Percentiles rank a stretch among this genome's conserved stretches.
Conservation (phyloP, 768 basidiomycete species). For the Rhodotorula kratochvilovae region DNA sequence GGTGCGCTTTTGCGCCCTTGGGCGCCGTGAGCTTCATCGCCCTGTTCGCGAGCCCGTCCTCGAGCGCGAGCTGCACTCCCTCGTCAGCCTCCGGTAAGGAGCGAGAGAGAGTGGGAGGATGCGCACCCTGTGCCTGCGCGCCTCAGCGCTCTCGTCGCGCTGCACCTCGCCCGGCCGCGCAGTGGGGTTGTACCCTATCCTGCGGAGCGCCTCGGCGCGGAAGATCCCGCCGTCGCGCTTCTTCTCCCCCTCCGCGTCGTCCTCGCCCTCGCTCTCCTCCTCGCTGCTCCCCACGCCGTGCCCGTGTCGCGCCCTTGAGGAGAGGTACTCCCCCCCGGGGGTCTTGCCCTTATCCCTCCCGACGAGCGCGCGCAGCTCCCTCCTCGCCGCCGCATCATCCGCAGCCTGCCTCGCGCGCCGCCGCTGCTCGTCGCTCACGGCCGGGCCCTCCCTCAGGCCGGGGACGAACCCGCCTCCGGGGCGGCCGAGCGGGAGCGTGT, state of each 20-base stretch:
- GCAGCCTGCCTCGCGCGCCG: constrained; percentile 1
- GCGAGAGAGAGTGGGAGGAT: background rate
- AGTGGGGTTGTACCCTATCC: constrained; percentile 35
- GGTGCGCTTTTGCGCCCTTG: background rate
- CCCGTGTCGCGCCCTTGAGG: background rate
- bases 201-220: constrained; percentile 17
- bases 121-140: constrained; percentile 16
- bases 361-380: constrained; percentile 18
- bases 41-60: constrained; percentile 4
- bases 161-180: constrained; percentile 2
- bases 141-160: constrained; percentile 14
- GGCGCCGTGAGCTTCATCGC: constrained; percentile 25
- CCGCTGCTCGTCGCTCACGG: constrained; percentile 20
- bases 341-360: constrained; percentile 22
- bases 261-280: background rate
- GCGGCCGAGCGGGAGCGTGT: background rate
- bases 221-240: constrained; percentile 8
- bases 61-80: constrained; percentile 14
- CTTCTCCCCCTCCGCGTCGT: background rate
- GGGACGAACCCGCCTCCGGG: constrained; percentile 13
- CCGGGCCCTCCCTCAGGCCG: constrained; percentile 28
- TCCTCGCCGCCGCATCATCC: constrained; percentile 8
- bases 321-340: constrained; percentile 25
- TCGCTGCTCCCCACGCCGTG: background rate
- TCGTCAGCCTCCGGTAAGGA: no score